A percentile compares a stretch with the other conserved stretches of the same genome.
Evolutionary conservation across 345 rosid genomes (phyloP).

Genomic region (Linum trigynum): DNA sequence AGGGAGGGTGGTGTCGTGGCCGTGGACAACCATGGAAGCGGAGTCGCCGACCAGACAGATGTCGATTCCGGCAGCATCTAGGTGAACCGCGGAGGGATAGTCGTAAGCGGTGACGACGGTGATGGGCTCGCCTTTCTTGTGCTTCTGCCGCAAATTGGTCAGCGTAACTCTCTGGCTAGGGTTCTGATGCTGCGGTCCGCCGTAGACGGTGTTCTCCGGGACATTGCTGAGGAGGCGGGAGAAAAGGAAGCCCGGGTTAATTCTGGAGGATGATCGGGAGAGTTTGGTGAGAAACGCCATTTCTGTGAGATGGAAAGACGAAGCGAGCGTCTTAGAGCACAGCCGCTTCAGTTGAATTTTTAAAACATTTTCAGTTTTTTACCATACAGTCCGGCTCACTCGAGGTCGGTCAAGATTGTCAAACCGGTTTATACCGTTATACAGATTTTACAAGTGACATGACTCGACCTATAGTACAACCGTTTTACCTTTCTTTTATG

Average conservation of each 20-base stretch:
- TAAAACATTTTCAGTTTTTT: too few species aligned
- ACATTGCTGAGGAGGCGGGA: conserved; percentile 50
- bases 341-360: too few species aligned
- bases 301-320: neutral
- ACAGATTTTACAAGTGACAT: too few species aligned
- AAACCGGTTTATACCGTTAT: too few species aligned
- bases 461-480: too few species aligned
- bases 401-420: too few species aligned
- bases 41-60: conserved; percentile 86
- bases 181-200: conserved; percentile 60
- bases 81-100: conserved; percentile 77
- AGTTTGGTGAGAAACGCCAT: conserved; percentile 4
- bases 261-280: neutral
- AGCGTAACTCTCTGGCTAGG: conserved; percentile 61
- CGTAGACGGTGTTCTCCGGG: conserved; percentile 77
- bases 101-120: conserved; percentile 78
- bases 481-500: too few species aligned
- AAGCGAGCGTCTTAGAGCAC: too few species aligned
- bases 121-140: conserved; percentile 56
- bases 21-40: conserved; percentile 94
- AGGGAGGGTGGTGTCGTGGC: conserved; percentile 90
- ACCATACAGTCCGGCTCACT: too few species aligned
- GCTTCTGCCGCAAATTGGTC: conserved; percentile 46
- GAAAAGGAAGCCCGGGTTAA: neutral
- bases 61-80: conserved; percentile 78